Evolutionary conservation across 116 monocot genomes (phyloP), one percentile per base, ranked within the genome.

Genomic region (Trichopus zeylanicus): DNA sequence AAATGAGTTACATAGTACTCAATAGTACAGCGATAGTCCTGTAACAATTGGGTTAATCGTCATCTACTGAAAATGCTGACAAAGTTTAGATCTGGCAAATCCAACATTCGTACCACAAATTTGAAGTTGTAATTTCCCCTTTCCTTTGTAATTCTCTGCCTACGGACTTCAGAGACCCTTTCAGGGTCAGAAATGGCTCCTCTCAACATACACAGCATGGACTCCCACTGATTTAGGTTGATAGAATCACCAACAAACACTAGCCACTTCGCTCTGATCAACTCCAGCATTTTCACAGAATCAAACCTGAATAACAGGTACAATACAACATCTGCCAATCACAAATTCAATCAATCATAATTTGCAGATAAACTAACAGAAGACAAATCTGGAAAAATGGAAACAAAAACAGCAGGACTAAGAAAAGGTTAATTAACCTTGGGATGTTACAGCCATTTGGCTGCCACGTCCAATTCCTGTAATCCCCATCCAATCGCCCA

Each of bases 211-310:
- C 95, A 95, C 58, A 95, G 51, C 95, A 95, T 72, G 7, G 95
- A 95, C 64, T 95, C 95, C 95, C 95, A 95, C 60, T 95, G 90
- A 64, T 95, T 95, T 65, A 83, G 83, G 52, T 90, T 95, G 53
- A 95, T 83, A 18, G 95, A 95, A 73, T 95, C 95, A 26, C 95
- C 90, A 31, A 79, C 79, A 73, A 95, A 95, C 29, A 90, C 90
- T 34, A 95, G 53, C 28, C 95, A 73, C 66, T 95, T 95, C 12
- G 90, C 90, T 77, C 78, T 83, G 37, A 95, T 67, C 61, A 81
- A 42, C 39, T 83, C 80, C 55, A 95, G 67, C 81, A 95, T 76
- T 63, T 73, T 81, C 51, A 74, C 54, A 29, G 95, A 79, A 54
- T 84, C 37, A 46, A 95, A 95, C 70, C 95, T 95, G 58, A 46